A percentile compares a stretch with the other conserved stretches of the same genome.
phyloP scores from a whole-genome alignment of 345 rosid species.

The Adansonia digitata region DNA sequence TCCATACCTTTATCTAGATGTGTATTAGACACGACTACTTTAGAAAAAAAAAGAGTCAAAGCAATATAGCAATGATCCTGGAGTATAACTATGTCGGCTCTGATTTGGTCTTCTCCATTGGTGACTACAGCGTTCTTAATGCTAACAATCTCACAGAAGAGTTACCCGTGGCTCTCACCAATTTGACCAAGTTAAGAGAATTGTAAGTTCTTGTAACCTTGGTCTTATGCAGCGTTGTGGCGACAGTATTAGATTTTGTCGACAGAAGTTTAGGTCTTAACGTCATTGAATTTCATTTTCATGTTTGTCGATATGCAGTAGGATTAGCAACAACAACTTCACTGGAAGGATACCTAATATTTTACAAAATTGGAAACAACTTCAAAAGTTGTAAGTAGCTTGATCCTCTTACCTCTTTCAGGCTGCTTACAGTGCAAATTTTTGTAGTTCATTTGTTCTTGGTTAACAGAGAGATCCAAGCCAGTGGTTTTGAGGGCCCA shows the following conservation, averaged over 20 bases:
- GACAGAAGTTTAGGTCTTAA: background rate
- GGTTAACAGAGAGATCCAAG: slow-evolving; percentile 44
- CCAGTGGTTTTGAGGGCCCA: slow-evolving; percentile 53
- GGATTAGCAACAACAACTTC: slow-evolving; percentile 19
- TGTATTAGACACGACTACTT: no score
- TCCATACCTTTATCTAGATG: no score
- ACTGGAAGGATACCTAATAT: slow-evolving; percentile 2
- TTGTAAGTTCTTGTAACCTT: slow-evolving; percentile 9
- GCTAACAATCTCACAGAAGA: slow-evolving; percentile 11
- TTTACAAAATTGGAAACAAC: slow-evolving; percentile 9
- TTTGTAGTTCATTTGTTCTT: background rate
- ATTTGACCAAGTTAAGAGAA: slow-evolving; percentile 11
- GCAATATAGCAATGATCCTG: no score
- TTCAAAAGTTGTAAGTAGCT: slow-evolving; percentile 5
- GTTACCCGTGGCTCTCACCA: slow-evolving; percentile 5
- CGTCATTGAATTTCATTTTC: background rate
- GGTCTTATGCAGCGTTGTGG: no score
- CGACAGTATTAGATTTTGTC: background rate
- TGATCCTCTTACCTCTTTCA: background rate
- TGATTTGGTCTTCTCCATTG: background rate
- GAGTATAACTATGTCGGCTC: background rate
- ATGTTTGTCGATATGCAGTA: background rate
- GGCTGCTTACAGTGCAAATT: background rate
- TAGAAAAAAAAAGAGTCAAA: no score
- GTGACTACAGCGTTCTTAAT: slow-evolving; percentile 6